Evolutionary conservation across 352 stramenopile species (phyloP), one percentile per base, ranked within the genome.

Genomic region (Pythium dissimile): DNA sequence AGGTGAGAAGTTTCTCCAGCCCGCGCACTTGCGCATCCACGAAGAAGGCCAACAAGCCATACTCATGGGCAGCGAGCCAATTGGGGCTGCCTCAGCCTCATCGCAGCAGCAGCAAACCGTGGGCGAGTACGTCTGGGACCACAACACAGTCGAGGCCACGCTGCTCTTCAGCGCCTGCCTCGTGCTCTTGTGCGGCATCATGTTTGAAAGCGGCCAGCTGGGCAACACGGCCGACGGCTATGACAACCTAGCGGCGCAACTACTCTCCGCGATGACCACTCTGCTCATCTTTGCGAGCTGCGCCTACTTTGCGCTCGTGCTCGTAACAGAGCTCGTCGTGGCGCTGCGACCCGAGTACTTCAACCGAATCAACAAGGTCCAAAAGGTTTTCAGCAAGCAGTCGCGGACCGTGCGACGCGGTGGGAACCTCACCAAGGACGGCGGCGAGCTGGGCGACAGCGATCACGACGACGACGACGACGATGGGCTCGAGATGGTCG

Each of bases 131-230:
- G 67, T 89, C 15, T 89, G 74, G 76, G 77, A 92, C 32, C 85
- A 92, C 71, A 92, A 92, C 55, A 89, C 81, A 1, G 77, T 92
- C 9, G 83, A 92, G 50, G 73, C 75, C 0, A 78, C 75, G 39
- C 63, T 92, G 16, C 68, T 92, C 13, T 88, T 88, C 37, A 88
- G 78, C 39, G 77, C 81, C 26, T 85, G 78, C 26, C 66, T 92
- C 9, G 73, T 88, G 13, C 47, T 90, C 54, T 43, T 84, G n/a
- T 72, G 72, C 3, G 73, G 75, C 20, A 72, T 85, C 10, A 85
- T 87, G 75, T 85, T 88, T 67, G 75, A 88, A 52, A 84, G 77
- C 30, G 79, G 77, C 1, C 69, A 86, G 35, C 69, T 89, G 7
- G 71, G 72, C 11, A 77, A 53, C 41, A 43, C 24, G 3, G 65